Base-by-base conservation (phyloP, 306 rosid genomes). In the Vigna mungo region DNA sequence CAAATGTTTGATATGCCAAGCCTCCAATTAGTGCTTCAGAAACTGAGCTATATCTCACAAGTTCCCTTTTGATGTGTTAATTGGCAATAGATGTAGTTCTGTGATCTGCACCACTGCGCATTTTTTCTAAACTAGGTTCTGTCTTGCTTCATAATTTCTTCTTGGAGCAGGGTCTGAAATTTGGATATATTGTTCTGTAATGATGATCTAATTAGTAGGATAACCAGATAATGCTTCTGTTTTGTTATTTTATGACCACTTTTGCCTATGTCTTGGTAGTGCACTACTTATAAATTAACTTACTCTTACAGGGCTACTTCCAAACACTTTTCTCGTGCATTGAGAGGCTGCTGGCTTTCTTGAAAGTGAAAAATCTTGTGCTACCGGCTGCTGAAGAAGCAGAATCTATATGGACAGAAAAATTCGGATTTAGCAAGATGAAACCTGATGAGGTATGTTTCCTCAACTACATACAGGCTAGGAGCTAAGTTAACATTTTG, bases 331-430 rank as follows among this genome's bases (percentile, higher is more conserved):
- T 90, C 84, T 85, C 97, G 12, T 90, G 97, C 84, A 89, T 95
- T 25, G 99, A 92, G 88, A 88, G 87, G 86, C 88, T 95, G 81
- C 85, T 95, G 39, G 87, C 90, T 46, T 90, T 88, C 84, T 71
- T 95, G 84, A 86, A 88, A 64, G 92, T 95, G 67, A 89, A 85
- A 83, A 88, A 81, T 90, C 88, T 95, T 68, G 89, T 95, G 68
- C 89, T 95, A 74, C 99, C 99, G 0, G 97, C 99, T 59, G 97
- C 99, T 7, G 93, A 88, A 85, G 97, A 92, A 81, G 99, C 96
- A 15, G 95, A 85, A 84, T 86, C 97, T 75, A 90, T 95, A 82
- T 95, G 99, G 99, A 92, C 81, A 0, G 82, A 91, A 52, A 95
- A 88, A 81, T 95, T 95, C 74, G 97, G 97, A 76, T 95, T 95